Conservation (phyloP, 2,329 filamentous ascomycete genomes). For the Paecilomyces formosus region DNA sequence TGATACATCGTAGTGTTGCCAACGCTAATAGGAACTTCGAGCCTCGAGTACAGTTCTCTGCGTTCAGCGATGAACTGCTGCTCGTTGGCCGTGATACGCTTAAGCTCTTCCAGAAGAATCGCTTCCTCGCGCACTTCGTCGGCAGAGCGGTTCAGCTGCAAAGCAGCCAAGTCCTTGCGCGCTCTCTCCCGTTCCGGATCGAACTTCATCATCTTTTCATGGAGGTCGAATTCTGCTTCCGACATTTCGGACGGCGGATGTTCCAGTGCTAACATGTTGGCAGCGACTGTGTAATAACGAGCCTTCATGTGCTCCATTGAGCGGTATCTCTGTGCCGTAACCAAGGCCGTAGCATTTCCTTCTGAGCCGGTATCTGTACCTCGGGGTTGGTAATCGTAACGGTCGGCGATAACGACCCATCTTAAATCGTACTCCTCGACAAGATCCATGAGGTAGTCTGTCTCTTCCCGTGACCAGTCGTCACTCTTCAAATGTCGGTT, state of each 20-base stretch:
- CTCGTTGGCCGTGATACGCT: slow-evolving; percentile 80
- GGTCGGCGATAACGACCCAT: slow-evolving; percentile 87
- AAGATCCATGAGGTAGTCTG: slow-evolving; percentile 76
- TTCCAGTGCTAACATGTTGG: slow-evolving; percentile 71
- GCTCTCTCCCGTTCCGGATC: slow-evolving; percentile 69
- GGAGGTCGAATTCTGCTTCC: slow-evolving; percentile 69
- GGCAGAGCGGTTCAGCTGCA: slow-evolving; percentile 68
- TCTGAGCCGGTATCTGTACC: slow-evolving; percentile 19
- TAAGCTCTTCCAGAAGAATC: slow-evolving; percentile 78
- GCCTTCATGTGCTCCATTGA: slow-evolving; percentile 86
- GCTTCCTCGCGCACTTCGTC: slow-evolving; percentile 93
- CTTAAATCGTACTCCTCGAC: slow-evolving; percentile 75
- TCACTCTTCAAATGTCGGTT: slow-evolving; percentile 61
- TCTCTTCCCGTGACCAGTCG: slow-evolving; percentile 89
- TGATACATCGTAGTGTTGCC: slow-evolving; percentile 69
- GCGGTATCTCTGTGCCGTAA: slow-evolving; percentile 43
- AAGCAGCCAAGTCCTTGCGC: slow-evolving; percentile 77
- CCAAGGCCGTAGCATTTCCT: slow-evolving; percentile 23
- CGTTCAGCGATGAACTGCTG: slow-evolving; percentile 83
- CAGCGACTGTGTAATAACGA: slow-evolving; percentile 80
- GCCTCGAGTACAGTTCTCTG: slow-evolving; percentile 73
- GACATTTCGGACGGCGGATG: slow-evolving; percentile 84
- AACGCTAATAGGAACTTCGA: slow-evolving; percentile 71
- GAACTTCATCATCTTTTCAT: slow-evolving; percentile 82
- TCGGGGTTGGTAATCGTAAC: slow-evolving; percentile 62